A percentile compares a stretch with the other conserved stretches of the same genome.
Evolutionary conservation across 140 eudicot genomes (phyloP).

Genomic region (Senecio squalidus): DNA sequence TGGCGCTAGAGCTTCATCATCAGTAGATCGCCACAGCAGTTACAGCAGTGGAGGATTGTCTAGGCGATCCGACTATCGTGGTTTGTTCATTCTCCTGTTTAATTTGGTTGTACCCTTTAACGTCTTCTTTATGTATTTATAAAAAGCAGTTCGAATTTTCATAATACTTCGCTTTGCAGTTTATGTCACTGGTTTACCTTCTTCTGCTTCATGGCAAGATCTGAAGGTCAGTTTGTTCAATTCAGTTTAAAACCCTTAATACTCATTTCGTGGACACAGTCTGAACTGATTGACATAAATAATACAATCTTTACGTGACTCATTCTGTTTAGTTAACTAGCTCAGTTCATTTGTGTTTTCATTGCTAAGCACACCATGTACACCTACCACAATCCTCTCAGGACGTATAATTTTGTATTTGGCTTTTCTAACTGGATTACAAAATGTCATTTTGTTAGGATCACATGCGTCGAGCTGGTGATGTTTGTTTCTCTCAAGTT

Average conservation of each 20-base stretch:
- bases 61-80: conserved; percentile 79
- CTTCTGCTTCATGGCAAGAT: conserved; percentile 99
- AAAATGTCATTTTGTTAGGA: conserved; percentile 39
- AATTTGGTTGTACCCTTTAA: not conserved
- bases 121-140: not conserved
- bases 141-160: not conserved
- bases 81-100: conserved; percentile 29
- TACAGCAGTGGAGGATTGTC: conserved; percentile 62
- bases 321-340: not conserved
- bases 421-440: conserved; percentile 12
- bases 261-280: not conserved
- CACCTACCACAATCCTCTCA: not conserved
- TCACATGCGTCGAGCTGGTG: conserved; percentile 98
- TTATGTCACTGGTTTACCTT: conserved; percentile 76
- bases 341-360: not conserved
- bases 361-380: conserved; percentile 1
- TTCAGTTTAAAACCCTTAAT: not conserved
- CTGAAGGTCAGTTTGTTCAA: conserved; percentile 60
- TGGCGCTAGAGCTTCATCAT: conserved; percentile 81
- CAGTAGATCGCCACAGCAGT: conserved; percentile 58
- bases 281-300: not conserved
- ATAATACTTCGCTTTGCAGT: conserved; percentile 37
- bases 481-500: conserved; percentile 91
- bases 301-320: not conserved
- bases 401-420: not conserved